Evolutionary conservation across 306 rosid genomes (phyloP), one percentile per base, ranked within the genome.

Genomic region (Castanea sativa): DNA sequence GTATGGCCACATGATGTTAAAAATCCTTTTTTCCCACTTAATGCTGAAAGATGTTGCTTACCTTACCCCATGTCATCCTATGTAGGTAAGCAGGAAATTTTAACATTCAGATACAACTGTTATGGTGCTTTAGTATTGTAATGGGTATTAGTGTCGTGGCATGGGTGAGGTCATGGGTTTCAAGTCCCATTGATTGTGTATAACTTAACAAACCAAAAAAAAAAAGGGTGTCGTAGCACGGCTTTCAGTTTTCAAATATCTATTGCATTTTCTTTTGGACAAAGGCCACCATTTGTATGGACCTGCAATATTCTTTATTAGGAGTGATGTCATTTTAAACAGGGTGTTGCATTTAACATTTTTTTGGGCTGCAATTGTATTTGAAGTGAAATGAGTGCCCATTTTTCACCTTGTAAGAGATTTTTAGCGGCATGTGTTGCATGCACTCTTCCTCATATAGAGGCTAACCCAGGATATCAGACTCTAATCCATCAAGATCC

Each of bases 391-490:
- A 86, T 83, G 89, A 87, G 87, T 68, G 77, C 85, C 65, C 89
- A 86, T 65, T 86, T 86, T 73, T 86, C 83, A 33, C 89, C 87
- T 55, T 83, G 87, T 57, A 85, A 87, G 79, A 83, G 83, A 78
- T 80, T 86, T 83, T 75, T 86, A 71, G 89, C 82, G 3, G 82
- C 89, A 52, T 83, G 84, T 81, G 85, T 84, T 58, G 87, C 87
- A 55, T 85, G 85, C 65, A 16, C 79, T 76, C 74, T 57, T 69
- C 97, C 97, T 78, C 88, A 88, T 63, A 21, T 56, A 35, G 97
- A 91, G 80, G 77, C 83, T 75, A 90, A 91, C 73, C 73, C 86
- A 30, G 92, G 90, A 79, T 83, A 86, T 21, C 93, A 88, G 76
- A 74, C 79, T 73, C 81, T 55, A 80, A 81, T 78, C 74, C 88